Percentiles rank a stretch among this genome's conserved stretches.
phyloP scores from a whole-genome alignment of 75 land plant species.

The Azolla pinnata region DNA sequence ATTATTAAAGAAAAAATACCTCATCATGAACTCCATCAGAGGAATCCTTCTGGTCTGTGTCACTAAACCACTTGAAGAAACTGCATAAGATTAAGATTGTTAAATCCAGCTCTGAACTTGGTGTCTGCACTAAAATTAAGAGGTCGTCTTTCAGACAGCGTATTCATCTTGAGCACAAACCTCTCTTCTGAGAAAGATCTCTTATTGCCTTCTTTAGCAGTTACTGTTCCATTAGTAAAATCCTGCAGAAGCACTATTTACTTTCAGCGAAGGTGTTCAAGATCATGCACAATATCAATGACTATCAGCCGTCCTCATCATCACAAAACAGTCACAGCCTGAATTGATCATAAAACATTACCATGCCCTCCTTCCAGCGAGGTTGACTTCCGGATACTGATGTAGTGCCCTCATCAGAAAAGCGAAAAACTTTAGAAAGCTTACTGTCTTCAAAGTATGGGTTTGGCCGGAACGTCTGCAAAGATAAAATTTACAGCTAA shows the following conservation, averaged over 20 bases:
- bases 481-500: not conserved
- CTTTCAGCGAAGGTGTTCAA: not conserved
- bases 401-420: constrained; percentile 66
- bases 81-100: constrained; percentile 30
- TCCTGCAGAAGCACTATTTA: constrained; percentile 27
- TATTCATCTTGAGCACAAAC: constrained; percentile 13
- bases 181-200: constrained; percentile 59
- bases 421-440: constrained; percentile 57
- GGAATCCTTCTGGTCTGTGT: constrained; percentile 33
- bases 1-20: constrained; percentile 13
- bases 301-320: no score
- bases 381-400: constrained; percentile 59
- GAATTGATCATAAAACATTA: no score
- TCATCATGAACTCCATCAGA: constrained; percentile 49
- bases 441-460: constrained; percentile 89
- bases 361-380: constrained; percentile 97
- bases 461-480: constrained; percentile 63
- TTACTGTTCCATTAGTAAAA: constrained; percentile 51
- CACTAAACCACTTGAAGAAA: constrained; percentile 64
- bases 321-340: no score
- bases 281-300: not conserved
- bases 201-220: constrained; percentile 69
- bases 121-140: no score
- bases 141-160: not conserved
- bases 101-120: no score